Evolutionary conservation across 1,284 basidiomycete species (phyloP).

Genomic region (Ustanciosporium gigantosporum): DNA sequence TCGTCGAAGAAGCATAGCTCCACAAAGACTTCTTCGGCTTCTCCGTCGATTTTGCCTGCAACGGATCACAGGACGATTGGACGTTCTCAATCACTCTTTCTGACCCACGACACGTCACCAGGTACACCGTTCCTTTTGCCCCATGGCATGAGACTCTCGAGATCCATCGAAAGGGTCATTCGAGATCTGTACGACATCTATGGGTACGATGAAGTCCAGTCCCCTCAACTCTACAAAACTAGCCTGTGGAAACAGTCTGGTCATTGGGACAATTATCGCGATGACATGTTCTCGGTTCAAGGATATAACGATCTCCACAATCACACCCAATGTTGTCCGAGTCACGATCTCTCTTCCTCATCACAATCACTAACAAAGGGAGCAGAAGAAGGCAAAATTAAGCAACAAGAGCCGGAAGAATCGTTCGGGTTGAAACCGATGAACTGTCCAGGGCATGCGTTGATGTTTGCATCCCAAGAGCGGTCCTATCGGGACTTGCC

Average conservation of each 20-base stretch:
- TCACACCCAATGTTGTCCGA: too few relatives aligned
- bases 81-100: conserved; percentile 49
- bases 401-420: conserved; percentile 11
- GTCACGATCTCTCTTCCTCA: neutral
- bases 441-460: conserved; percentile 59
- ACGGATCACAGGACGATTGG: conserved; percentile 52
- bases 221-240: conserved; percentile 56
- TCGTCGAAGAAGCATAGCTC: too few relatives aligned
- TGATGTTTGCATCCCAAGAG: conserved; percentile 51
- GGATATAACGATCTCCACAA: conserved; percentile 43
- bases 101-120: conserved; percentile 56
- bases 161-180: conserved; percentile 56
- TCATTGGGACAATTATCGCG: conserved; percentile 61
- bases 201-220: conserved; percentile 58
- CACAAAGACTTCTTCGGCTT: too few relatives aligned
- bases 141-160: conserved; percentile 54
- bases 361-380: neutral
- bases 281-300: conserved; percentile 58
- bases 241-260: conserved; percentile 55
- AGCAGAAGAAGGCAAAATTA: neutral
- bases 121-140: conserved; percentile 59
- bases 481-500: conserved; percentile 56
- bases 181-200: conserved; percentile 57
- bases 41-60: too few relatives aligned
- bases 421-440: conserved; percentile 58